These are phyloP conservation scores for Jatropha podagrica DNA, from an alignment of 441 rosid genomes.

Conservation along the genomic window DNA sequence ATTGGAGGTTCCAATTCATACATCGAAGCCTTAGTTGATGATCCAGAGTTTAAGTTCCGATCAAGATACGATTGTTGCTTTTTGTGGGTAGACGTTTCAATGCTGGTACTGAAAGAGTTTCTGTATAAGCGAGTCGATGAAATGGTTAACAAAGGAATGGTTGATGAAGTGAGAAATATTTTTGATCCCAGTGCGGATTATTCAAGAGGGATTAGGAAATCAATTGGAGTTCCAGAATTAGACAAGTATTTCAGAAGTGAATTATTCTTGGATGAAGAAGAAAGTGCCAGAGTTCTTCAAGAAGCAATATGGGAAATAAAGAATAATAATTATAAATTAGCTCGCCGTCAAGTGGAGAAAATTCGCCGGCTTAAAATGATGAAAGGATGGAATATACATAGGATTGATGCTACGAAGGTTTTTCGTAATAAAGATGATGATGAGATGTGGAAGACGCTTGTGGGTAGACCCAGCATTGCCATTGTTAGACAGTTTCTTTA, in stretches of 20 bases:
- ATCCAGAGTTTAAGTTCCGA: conserved; percentile 31
- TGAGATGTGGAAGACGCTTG: conserved; percentile 58
- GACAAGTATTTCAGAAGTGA: conserved; percentile 51
- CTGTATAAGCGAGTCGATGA: conserved; percentile 49
- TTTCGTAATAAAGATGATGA: conserved; percentile 44
- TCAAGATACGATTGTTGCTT: conserved; percentile 47
- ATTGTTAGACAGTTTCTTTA: conserved; percentile 45
- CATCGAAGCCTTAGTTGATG: conserved; percentile 51
- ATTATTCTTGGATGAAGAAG: conserved; percentile 27
- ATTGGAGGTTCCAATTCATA: conserved; percentile 69
- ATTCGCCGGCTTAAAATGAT: conserved; percentile 48
- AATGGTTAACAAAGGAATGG: conserved; percentile 42
- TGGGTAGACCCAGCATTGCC: conserved; percentile 45
- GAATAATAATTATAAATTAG: conserved; percentile 49
- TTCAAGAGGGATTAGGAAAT: conserved; percentile 50
- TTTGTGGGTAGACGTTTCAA: conserved; percentile 54
- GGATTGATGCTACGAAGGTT: conserved; percentile 64
- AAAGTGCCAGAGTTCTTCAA: conserved; percentile 30
- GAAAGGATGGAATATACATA: conserved; percentile 63
- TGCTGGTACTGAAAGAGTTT: conserved; percentile 36
- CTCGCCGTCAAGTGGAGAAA: conserved; percentile 57
- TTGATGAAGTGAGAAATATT: conserved; percentile 44
- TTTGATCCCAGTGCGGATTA: conserved; percentile 47
- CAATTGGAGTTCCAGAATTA: conserved; percentile 76
- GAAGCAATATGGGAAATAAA: conserved; percentile 56